Conservation (phyloP, 768 basidiomycete species). For the Podaxis sp. region DNA sequence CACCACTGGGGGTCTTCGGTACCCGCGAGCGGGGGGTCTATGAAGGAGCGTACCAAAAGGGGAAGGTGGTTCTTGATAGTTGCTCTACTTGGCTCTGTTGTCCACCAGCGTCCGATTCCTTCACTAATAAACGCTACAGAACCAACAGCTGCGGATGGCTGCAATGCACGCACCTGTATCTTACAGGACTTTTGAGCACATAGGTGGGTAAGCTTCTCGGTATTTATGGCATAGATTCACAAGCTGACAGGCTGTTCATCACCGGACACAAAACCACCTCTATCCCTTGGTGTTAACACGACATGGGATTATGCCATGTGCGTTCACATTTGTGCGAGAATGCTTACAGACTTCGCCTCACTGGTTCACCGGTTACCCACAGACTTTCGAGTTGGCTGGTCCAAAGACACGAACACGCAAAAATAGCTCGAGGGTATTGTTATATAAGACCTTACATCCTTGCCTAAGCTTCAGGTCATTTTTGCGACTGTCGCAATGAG, state of each 20-base stretch:
- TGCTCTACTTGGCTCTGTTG: not conserved
- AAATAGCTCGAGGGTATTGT: not conserved
- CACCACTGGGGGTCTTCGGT: not conserved
- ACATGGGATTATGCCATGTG: conserved; percentile 4
- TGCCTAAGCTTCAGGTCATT: not conserved
- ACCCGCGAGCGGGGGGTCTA: not conserved
- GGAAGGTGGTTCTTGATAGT: too few relatives aligned
- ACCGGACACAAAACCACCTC: not conserved
- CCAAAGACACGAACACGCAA: not conserved
- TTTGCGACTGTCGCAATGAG: not conserved
- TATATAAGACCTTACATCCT: not conserved
- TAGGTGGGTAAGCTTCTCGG: conserved; percentile 1
- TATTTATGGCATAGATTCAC: conserved; percentile 3
- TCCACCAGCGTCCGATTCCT: not conserved
- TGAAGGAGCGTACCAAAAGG: not conserved
- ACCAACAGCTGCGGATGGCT: not conserved
- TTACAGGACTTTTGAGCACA: conserved; percentile 1
- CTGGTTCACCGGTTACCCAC: not conserved
- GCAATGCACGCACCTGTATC: not conserved
- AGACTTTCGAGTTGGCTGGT: not conserved
- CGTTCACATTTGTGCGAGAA: conserved; percentile 6
- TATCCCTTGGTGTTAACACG: not conserved
- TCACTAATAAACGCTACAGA: not conserved
- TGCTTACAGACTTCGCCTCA: not conserved
- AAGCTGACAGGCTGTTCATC: not conserved